Conservation (phyloP, 2,329 filamentous ascomycete genomes). For the Diaporthe helianthi region DNA sequence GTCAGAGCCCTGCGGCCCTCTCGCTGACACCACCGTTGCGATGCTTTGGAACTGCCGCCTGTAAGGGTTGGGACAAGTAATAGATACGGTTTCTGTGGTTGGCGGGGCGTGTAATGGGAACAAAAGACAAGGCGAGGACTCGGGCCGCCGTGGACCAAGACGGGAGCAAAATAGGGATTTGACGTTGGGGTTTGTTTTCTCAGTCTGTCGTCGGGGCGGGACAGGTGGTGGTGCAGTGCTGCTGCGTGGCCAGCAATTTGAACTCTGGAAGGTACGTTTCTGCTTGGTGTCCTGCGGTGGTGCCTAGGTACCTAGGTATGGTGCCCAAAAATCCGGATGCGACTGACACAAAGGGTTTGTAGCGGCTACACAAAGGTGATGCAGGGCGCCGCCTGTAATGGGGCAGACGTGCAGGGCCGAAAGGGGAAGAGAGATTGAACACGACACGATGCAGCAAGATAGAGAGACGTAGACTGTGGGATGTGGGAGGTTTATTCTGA, state of each 20-base stretch:
- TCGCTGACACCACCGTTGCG: conserved; percentile 26
- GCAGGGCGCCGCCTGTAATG: not conserved
- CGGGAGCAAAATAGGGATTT: not conserved
- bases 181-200: not conserved
- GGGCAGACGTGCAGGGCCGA: not conserved
- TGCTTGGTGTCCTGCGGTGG: not conserved
- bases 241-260: not conserved
- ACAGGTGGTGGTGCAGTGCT: not conserved
- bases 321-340: conserved; percentile 6
- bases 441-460: not conserved
- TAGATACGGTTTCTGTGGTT: conserved; percentile 8
- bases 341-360: conserved; percentile 23
- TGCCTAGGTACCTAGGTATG: no score
- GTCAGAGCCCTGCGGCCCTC: conserved; percentile 31
- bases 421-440: not conserved
- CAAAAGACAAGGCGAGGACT: not conserved
- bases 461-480: not conserved
- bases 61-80: conserved; percentile 29
- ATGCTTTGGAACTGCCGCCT: conserved; percentile 29
- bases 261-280: not conserved
- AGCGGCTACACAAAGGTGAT: conserved; percentile 1
- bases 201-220: no score
- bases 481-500: not conserved
- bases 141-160: not conserved
- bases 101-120: not conserved